These are phyloP conservation scores for Tolypocladium pustulatum DNA, from an alignment of 2,329 filamentous ascomycete genomes.

Conservation along the genomic window DNA sequence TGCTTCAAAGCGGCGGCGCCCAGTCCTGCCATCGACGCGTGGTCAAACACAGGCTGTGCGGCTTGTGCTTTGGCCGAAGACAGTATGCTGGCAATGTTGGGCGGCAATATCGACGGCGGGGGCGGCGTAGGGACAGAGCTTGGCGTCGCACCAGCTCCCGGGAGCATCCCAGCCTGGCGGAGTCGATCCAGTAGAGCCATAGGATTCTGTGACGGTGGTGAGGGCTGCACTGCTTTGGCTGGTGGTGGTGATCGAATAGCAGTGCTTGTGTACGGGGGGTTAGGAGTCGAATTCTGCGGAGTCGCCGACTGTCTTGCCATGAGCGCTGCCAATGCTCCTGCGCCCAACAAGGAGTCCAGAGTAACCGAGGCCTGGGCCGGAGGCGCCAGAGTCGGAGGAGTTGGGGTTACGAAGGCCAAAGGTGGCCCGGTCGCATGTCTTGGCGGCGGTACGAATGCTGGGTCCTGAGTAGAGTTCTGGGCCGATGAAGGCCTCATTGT, in stretches of 20 bases:
- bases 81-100: conserved; percentile 25
- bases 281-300: conserved; percentile 34
- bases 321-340: conserved; percentile 48
- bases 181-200: conserved; percentile 57
- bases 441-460: conserved; percentile 21
- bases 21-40: conserved; percentile 32
- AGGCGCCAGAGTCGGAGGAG: conserved; percentile 19
- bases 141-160: conserved; percentile 29
- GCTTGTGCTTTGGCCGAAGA: conserved; percentile 19
- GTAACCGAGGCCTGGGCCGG: conserved; percentile 29
- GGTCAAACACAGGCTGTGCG: background rate
- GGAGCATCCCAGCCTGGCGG: conserved; percentile 56
- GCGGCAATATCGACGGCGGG: conserved; percentile 19
- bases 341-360: conserved; percentile 48
- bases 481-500: conserved; percentile 41
- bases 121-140: conserved; percentile 16
- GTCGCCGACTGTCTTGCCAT: conserved; percentile 43
- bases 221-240: conserved; percentile 25
- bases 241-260: conserved; percentile 41
- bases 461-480: conserved; percentile 29
- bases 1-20: conserved; percentile 58
- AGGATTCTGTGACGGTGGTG: conserved; percentile 29
- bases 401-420: conserved; percentile 22
- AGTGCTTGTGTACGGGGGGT: conserved; percentile 22
- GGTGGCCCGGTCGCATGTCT: conserved; percentile 21